Percentiles rank a stretch among this genome's conserved stretches.
These are phyloP conservation scores for Metschnikowia aberdeeniae DNA, from an alignment of 805 yeast genomes.

Conservation along the genomic window DNA sequence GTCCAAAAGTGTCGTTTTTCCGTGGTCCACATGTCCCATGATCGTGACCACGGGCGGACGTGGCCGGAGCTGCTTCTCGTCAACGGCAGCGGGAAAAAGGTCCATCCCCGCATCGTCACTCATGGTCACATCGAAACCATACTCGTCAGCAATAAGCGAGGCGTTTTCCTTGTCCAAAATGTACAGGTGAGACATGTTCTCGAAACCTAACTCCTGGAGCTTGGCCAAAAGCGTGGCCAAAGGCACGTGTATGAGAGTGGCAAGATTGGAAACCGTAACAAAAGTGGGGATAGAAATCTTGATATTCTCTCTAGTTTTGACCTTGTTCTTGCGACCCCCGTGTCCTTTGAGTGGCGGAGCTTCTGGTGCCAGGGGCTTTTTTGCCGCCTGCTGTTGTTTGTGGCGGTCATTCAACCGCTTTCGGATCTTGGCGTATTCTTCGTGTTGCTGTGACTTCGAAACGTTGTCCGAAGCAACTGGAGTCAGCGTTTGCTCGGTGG, in stretches of 20 bases:
- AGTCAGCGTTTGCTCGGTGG: not conserved
- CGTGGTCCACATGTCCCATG: conserved; percentile 99
- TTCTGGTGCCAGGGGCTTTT: conserved; percentile 1
- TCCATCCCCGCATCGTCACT: conserved; percentile 59
- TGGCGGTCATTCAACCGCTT: conserved; percentile 17
- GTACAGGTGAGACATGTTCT: conserved; percentile 64
- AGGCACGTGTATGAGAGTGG: conserved; percentile 65
- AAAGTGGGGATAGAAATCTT: conserved; percentile 64
- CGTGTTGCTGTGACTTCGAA: conserved; percentile 7
- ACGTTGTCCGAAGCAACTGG: not conserved
- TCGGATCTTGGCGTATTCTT: conserved; percentile 17
- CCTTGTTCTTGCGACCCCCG: not conserved
- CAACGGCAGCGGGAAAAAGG: conserved; percentile 51
- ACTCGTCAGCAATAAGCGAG: conserved; percentile 82
- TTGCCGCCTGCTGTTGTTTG: conserved; percentile 10
- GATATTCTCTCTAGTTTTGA: conserved; percentile 16
- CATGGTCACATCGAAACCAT: conserved; percentile 60
- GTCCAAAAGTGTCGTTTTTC: conserved; percentile 92
- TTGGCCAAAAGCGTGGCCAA: conserved; percentile 55
- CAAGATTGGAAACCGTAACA: conserved; percentile 72
- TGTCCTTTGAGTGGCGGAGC: conserved; percentile 1
- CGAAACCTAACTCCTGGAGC: conserved; percentile 69
- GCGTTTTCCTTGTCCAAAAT: conserved; percentile 87
- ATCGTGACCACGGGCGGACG: conserved; percentile 95
- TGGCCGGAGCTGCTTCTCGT: conserved; percentile 45